Base-by-base conservation (phyloP, 768 basidiomycete genomes). In the Leccinellum luteum region DNA sequence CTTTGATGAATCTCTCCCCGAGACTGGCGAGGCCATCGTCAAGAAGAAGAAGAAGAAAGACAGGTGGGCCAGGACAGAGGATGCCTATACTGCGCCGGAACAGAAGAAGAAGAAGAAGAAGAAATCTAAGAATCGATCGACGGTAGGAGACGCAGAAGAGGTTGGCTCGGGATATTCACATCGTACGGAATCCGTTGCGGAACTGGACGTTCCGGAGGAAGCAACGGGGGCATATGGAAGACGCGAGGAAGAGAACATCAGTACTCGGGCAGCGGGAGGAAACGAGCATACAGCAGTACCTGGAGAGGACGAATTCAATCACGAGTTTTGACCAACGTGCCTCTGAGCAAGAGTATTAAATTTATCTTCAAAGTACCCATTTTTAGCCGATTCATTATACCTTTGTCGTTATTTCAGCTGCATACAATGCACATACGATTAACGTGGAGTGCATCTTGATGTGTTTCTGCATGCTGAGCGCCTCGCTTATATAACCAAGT, bases 61-160 rank as follows among this genome's bases (percentile, higher is more conserved):
- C 65, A 78, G 92, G 57, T 93, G 88, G 87, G 90, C 86, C 58
- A 79, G 88, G 72, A 92, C 91, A 31, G 90, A 92, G 72, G 92
- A 94, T 69, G 92, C 91, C 32, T 88, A 92, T 65, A 77, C 75
- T 2, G 62, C 69, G 21, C 52, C 65, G 1, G 76, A 76, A 50
- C 74, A 82, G 65, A 82, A 68, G 59, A 89, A 82, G 76, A 43
- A 41, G 35, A 81, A 76, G 60, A 89, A 82, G 78, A 89, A 85
- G 76, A 86, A 82, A 74, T 82, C 81, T 68, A 74, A 74, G 63
- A 76, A 75, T 61, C 78, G 75, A 59, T 76, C 80, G 19, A 76
- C 79, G 3, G 59, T 71, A 6, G 76, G 70, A 34, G 80, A 74
- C 45, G 45, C 51, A 51, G 64, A 52, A 47, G 72, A 72, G 34